Evolutionary conservation across 2,329 filamentous ascomycete species (phyloP).

Genomic region (Aspergillus ochraceoroseus): DNA sequence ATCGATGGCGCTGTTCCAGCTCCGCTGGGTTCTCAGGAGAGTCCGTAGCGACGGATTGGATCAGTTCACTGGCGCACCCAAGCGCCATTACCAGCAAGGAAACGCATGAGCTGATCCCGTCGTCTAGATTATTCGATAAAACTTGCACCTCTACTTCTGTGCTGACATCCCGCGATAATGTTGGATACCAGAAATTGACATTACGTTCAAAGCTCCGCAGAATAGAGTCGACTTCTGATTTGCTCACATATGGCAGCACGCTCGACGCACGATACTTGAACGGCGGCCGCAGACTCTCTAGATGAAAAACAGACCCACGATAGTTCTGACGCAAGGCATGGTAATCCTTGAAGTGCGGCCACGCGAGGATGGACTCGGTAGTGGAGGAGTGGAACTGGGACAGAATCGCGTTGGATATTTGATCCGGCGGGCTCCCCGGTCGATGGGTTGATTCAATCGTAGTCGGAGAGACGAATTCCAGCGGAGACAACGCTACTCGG

Average conservation of each 20-base stretch:
- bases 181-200: slow-evolving; percentile 54
- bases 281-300: slow-evolving; percentile 44
- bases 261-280: slow-evolving; percentile 25
- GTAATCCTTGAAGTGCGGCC: slow-evolving; percentile 49
- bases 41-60: slow-evolving; percentile 26
- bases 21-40: slow-evolving; percentile 24
- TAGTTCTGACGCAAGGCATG: slow-evolving; percentile 44
- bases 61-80: slow-evolving; percentile 46
- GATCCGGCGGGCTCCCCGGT: slow-evolving; percentile 30
- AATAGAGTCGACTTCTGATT: slow-evolving; percentile 42
- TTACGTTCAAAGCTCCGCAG: slow-evolving; percentile 45
- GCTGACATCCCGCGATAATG: slow-evolving; percentile 43
- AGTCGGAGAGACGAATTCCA: slow-evolving; percentile 14
- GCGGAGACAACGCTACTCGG: slow-evolving; percentile 14
- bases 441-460: slow-evolving; percentile 20
- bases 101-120: slow-evolving; percentile 41
- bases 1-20: slow-evolving; percentile 29
- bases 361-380: slow-evolving; percentile 50
- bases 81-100: slow-evolving; percentile 48
- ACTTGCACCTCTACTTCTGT: slow-evolving; percentile 33
- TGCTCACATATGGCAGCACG: slow-evolving; percentile 44
- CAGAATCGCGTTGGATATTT: slow-evolving; percentile 43
- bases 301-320: slow-evolving; percentile 45
- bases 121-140: slow-evolving; percentile 35
- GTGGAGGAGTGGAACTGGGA: slow-evolving; percentile 51